Conservation (phyloP, 2,329 filamentous ascomycete species). For the Ceratocystis smalleyi region DNA sequence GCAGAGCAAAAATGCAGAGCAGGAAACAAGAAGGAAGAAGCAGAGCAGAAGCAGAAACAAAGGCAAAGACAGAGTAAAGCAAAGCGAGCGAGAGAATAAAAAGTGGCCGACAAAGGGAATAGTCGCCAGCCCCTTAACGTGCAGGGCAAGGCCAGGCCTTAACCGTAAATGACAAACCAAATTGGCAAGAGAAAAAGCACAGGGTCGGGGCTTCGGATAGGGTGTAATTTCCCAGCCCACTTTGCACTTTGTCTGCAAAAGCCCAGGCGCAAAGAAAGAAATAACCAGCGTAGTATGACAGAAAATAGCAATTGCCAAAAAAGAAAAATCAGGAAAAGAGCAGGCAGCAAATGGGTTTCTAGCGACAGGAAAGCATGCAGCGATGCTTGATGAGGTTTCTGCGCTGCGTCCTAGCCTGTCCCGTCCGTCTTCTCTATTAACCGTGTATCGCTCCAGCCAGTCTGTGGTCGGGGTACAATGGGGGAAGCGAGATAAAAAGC, state of each 20-base stretch:
- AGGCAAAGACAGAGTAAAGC: slow-evolving; percentile 3
- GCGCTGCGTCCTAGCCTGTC: no score
- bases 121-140: slow-evolving; percentile 12
- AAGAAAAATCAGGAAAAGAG: background rate
- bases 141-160: slow-evolving; percentile 16
- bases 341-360: no score
- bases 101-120: slow-evolving; percentile 13
- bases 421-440: background rate
- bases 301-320: background rate
- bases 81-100: slow-evolving; percentile 11
- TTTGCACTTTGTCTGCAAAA: slow-evolving; percentile 2
- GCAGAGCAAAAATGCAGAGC: slow-evolving; percentile 2
- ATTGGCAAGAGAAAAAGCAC: slow-evolving; percentile 16
- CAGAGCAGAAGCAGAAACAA: slow-evolving; percentile 8
- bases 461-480: background rate
- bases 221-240: slow-evolving; percentile 17
- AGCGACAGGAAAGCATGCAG: background rate
- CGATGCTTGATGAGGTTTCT: background rate
- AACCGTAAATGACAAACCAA: slow-evolving; percentile 17
- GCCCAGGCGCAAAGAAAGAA: slow-evolving; percentile 1
- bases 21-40: slow-evolving; percentile 6
- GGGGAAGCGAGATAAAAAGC: background rate
- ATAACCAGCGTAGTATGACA: background rate
- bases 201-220: slow-evolving; percentile 16
- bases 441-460: background rate